A percentile compares a stretch with the other conserved stretches of the same genome.
phyloP scores from a whole-genome alignment of 306 rosid species.

The Dryas octopetala region DNA sequence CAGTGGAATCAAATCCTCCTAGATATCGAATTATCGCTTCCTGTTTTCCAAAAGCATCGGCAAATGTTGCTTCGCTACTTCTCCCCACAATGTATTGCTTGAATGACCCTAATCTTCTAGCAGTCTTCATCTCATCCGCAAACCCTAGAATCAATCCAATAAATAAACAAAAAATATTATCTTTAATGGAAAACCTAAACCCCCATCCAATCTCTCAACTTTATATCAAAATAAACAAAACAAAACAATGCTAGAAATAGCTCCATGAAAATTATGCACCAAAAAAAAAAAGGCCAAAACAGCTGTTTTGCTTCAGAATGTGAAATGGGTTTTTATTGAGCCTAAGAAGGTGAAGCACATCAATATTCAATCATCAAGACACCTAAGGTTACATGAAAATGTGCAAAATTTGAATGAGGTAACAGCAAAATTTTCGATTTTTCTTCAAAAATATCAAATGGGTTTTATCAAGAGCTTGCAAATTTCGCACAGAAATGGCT shows the following conservation, averaged over 20 bases:
- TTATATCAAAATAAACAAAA: neutral
- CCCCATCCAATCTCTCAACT: neutral
- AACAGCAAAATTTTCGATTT: neutral
- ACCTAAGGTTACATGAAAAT: neutral
- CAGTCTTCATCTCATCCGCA: conserved; percentile 75
- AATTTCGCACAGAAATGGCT: neutral
- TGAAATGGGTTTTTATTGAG: neutral
- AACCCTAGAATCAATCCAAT: conserved; percentile 42
- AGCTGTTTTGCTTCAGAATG: neutral
- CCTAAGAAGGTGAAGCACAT: neutral
- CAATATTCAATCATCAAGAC: neutral
- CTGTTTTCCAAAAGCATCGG: conserved; percentile 60
- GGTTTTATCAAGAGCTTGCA: neutral
- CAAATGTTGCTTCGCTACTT: conserved; percentile 79
- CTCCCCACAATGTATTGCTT: conserved; percentile 80
- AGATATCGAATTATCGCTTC: conserved; percentile 75
- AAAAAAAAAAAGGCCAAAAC: neutral
- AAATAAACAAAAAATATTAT: neutral
- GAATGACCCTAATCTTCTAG: conserved; percentile 57
- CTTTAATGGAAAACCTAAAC: neutral
- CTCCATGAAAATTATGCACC: neutral
- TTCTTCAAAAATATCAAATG: neutral
- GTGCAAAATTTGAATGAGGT: neutral
- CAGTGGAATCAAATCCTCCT: conserved; percentile 63
- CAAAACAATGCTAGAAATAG: neutral